Evolutionary conservation across 768 basidiomycete species (phyloP), one percentile per base, ranked within the genome.

Genomic region (Rhodotorula paludigena): DNA sequence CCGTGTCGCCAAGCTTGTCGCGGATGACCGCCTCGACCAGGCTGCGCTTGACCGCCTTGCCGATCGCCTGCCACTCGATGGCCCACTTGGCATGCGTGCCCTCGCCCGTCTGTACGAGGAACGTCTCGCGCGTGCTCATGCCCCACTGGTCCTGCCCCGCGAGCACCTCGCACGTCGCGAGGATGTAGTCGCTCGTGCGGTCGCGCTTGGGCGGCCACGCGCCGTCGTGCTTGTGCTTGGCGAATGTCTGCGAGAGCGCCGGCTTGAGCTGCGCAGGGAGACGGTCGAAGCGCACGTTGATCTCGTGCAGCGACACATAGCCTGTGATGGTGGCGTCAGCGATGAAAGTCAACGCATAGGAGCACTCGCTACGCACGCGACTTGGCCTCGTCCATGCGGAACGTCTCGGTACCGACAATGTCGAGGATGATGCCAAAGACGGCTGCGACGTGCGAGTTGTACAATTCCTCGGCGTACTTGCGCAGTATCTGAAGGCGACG

Each of bases 1-100:
- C 92, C 47, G 87, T 86, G 23, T 85, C 81, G 11, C 92, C 92
- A 74, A 92, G 87, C 73, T 87, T 85, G 74, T 96, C 90, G 73
- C 87, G 81, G 45, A 91, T 83, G 35, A 90, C 84, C 15, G 86
- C 84, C 74, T 93, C 91, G 52, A 94, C 77, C 4, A 91, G 82
- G 30, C 84, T 83, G 72, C 84, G 80, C 75, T 87, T 84, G 65
- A 96, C 78, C 55, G 88, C 83, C 60, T 82, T 81, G 41, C 83
- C 83, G 51, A 92, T 83, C 62, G 84, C 82, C 71, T 87, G 87
- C 72, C 90, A 92, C 74, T 92, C 88, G 30, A 94, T 66, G 12
- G 14, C 14, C 71, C 71, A 72, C 52, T 60, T 68, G 15, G 71
- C 66, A 57, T 66, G 56, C 44, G 41, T 49, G 3, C 68, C 60